Conservation (phyloP, 495 filamentous ascomycete genomes). For the Poronia punctata region DNA sequence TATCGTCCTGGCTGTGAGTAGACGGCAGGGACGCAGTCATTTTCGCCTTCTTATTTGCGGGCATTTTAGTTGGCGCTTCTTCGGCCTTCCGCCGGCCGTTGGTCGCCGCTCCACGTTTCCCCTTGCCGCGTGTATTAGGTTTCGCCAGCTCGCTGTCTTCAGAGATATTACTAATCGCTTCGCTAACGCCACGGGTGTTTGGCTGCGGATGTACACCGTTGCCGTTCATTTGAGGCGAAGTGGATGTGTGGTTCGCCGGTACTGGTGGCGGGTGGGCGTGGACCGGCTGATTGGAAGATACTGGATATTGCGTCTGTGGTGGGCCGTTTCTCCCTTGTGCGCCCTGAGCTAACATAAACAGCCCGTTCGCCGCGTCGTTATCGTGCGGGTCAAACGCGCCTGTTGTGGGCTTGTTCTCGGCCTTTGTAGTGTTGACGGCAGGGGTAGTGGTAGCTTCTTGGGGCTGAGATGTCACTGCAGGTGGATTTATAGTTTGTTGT, state of each 20-base stretch:
- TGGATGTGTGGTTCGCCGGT: slow-evolving; percentile 35
- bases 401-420: slow-evolving; percentile 37
- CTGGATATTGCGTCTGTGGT: slow-evolving; percentile 46
- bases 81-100: slow-evolving; percentile 77
- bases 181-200: slow-evolving; percentile 52
- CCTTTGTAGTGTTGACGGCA: slow-evolving; percentile 30
- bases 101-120: slow-evolving; percentile 52
- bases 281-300: slow-evolving; percentile 40
- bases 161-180: slow-evolving; percentile 61
- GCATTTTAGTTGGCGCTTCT: slow-evolving; percentile 57
- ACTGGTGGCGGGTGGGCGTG: slow-evolving; percentile 28
- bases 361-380: slow-evolving; percentile 90
- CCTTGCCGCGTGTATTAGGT: slow-evolving; percentile 55
- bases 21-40: slow-evolving; percentile 29
- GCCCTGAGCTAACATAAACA: slow-evolving; percentile 80
- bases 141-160: slow-evolving; percentile 66
- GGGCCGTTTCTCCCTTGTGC: slow-evolving; percentile 62
- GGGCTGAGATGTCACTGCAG: slow-evolving; percentile 39
- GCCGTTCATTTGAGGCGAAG: slow-evolving; percentile 45
- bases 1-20: slow-evolving; percentile 9
- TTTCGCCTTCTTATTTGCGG: slow-evolving; percentile 67
- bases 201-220: slow-evolving; percentile 37
- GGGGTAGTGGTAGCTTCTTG: slow-evolving; percentile 36
- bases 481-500: slow-evolving; percentile 31
- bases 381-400: slow-evolving; percentile 78